Conservation (phyloP, 2,329 filamentous ascomycete genomes). For the Fusarium tjaetaba region DNA sequence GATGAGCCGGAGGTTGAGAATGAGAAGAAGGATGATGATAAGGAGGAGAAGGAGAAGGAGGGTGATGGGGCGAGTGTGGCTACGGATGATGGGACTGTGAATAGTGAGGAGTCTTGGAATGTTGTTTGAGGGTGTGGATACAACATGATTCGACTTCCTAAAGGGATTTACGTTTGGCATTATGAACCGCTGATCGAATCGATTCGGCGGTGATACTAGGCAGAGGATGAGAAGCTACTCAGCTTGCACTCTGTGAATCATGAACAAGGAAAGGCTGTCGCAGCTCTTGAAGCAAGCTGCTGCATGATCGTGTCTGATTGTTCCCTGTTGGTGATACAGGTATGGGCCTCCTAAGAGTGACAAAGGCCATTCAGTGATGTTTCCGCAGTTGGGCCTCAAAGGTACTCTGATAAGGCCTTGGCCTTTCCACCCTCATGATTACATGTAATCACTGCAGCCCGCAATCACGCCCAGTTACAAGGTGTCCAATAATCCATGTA, state of each 20-base stretch:
- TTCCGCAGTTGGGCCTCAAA: rapidly evolving
- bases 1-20: not conserved
- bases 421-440: rapidly evolving
- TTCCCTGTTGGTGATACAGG: not conserved
- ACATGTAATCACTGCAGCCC: too few relatives aligned
- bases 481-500: too few relatives aligned
- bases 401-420: not conserved
- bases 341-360: not conserved
- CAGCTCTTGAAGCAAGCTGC: not conserved
- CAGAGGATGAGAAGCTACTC: not conserved
- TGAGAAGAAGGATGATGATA: not conserved
- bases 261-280: not conserved
- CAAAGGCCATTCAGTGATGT: not conserved
- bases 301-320: too few relatives aligned
- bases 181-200: not conserved
- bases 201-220: too few relatives aligned
- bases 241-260: too few relatives aligned
- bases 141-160: too few relatives aligned
- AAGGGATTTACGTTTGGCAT: rapidly evolving
- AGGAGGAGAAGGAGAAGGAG: not conserved
- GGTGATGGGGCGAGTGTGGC: not conserved
- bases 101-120: not conserved
- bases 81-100: not conserved
- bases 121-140: not conserved
- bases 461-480: too few relatives aligned